Evolutionary conservation across 2,329 filamentous ascomycete genomes (phyloP).

Genomic region (Aspergillus udagawae): DNA sequence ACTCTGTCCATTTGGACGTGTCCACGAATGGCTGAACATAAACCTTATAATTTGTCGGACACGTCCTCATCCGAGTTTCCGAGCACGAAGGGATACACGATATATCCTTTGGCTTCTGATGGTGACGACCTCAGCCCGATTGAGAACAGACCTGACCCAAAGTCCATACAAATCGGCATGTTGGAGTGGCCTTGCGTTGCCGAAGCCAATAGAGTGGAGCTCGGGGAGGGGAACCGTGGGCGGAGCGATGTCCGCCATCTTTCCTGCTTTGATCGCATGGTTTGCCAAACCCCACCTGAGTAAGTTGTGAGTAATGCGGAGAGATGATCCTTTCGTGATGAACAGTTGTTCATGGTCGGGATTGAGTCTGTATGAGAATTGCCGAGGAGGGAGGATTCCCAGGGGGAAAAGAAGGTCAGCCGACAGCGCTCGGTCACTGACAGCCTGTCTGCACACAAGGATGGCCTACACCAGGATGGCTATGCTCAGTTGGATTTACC

Average conservation of each 20-base stretch:
- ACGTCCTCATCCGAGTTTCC: not conserved
- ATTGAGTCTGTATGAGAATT: constrained; percentile 2
- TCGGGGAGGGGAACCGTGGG: not conserved
- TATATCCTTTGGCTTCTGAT: not conserved
- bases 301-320: constrained; percentile 29
- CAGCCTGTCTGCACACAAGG: not conserved
- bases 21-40: not conserved
- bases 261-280: constrained; percentile 1
- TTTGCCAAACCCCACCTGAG: constrained; percentile 27
- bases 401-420: not conserved
- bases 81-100: not conserved
- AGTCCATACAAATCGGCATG: constrained; percentile 20
- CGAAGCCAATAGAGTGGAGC: constrained; percentile 9
- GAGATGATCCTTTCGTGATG: constrained; percentile 2
- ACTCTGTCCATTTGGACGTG: not conserved
- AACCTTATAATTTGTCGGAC: not conserved
- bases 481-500: not conserved
- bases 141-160: not conserved
- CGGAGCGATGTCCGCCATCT: constrained; percentile 3
- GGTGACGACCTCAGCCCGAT: not conserved
- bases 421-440: not conserved
- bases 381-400: constrained; percentile 4
- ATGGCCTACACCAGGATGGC: too few relatives aligned
- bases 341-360: not conserved
- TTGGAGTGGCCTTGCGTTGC: constrained; percentile 19